These are phyloP conservation scores for Phytophthora brassicae DNA, from an alignment of 352 stramenopile genomes.

Conservation along the genomic window DNA sequence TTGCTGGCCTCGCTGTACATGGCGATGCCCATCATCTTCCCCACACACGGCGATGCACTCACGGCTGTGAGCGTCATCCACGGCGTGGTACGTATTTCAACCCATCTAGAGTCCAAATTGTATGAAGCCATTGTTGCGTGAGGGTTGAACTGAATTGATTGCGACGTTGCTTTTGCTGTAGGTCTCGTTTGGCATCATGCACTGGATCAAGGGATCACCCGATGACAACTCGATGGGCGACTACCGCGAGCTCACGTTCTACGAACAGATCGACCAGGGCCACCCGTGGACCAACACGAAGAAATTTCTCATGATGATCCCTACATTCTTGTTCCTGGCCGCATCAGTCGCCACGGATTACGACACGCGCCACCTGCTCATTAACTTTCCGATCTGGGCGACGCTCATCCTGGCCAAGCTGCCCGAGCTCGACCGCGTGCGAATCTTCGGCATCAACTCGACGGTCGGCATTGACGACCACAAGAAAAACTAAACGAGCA, in stretches of 20 bases:
- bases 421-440: constrained; percentile 92
- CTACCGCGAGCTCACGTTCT: constrained; percentile 94
- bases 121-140: too few relatives aligned
- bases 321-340: constrained; percentile 89
- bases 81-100: constrained; percentile 61
- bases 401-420: constrained; percentile 93
- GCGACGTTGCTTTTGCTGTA: constrained; percentile 16
- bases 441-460: constrained; percentile 96
- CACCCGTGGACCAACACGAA: constrained; percentile 91
- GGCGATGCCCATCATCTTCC: constrained; percentile 77
- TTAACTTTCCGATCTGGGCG: constrained; percentile 93
- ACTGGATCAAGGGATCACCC: constrained; percentile 95
- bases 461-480: constrained; percentile 95
- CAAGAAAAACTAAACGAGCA: constrained; percentile 49
- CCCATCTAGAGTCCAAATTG: too few relatives aligned
- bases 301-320: constrained; percentile 94
- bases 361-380: constrained; percentile 76
- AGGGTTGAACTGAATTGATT: constrained; percentile 19
- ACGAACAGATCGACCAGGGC: constrained; percentile 95
- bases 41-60: constrained; percentile 59
- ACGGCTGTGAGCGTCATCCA: constrained; percentile 88
- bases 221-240: constrained; percentile 93
- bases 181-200: constrained; percentile 93
- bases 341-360: constrained; percentile 90
- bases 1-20: constrained; percentile 78